Conservation (phyloP, 2,329 filamentous ascomycete genomes). For the Furcasterigmium sp. region DNA sequence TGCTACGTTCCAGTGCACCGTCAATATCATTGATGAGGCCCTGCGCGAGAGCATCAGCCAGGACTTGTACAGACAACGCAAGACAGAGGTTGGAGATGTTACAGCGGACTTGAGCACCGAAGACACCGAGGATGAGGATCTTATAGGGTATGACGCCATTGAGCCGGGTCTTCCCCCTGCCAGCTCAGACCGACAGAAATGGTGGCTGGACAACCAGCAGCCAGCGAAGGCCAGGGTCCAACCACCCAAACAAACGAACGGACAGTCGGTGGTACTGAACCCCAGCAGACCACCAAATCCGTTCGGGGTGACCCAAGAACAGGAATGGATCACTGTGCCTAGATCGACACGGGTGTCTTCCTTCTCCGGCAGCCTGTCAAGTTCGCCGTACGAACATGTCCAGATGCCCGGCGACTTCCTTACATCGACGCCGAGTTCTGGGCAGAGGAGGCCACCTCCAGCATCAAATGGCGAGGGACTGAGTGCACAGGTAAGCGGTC, state of each 20-base stretch:
- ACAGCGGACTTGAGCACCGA: conserved; percentile 45
- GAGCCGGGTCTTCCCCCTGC: conserved; percentile 69
- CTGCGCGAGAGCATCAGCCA: conserved; percentile 67
- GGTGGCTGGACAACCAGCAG: conserved; percentile 66
- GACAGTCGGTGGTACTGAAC: conserved; percentile 61
- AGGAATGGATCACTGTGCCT: conserved; percentile 75
- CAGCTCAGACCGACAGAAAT: conserved; percentile 63
- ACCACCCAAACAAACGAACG: conserved; percentile 48
- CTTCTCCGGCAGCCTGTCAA: conserved; percentile 48
- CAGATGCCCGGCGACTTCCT: conserved; percentile 41
- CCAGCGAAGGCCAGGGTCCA: conserved; percentile 69
- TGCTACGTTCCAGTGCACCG: conserved; percentile 77
- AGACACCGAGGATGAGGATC: conserved; percentile 70
- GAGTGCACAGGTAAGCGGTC: conserved; percentile 38
- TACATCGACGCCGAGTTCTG: conserved; percentile 38
- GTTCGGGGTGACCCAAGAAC: conserved; percentile 66
- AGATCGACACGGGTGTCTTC: conserved; percentile 44
- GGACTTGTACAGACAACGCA: conserved; percentile 68
- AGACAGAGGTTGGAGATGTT: conserved; percentile 56
- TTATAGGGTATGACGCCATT: conserved; percentile 76
- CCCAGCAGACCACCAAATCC: conserved; percentile 74
- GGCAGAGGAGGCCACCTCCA: conserved; percentile 45
- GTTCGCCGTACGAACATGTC: conserved; percentile 54
- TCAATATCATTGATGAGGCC: conserved; percentile 74
- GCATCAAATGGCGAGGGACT: conserved; percentile 45